Conservation (phyloP, 202 grass and related monocot genomes). For the Carex sylvatica region DNA sequence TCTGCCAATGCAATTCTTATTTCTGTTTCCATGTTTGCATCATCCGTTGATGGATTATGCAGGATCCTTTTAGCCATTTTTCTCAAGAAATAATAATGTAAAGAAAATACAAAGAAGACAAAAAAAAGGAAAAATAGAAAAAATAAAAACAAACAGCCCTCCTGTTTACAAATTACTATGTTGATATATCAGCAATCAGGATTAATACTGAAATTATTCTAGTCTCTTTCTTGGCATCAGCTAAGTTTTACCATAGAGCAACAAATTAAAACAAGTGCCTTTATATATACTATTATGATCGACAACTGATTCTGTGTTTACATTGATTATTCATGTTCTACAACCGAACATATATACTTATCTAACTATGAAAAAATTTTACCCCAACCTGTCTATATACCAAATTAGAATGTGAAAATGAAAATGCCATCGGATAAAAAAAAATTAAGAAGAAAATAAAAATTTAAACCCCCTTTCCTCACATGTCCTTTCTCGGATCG, state of each 20-base stretch:
- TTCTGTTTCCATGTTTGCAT: neutral
- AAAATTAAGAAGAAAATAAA: neutral
- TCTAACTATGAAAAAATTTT: slow-evolving; percentile 16
- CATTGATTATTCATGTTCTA: slow-evolving; percentile 25
- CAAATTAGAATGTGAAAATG: neutral
- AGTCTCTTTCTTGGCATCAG: neutral
- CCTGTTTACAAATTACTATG: neutral
- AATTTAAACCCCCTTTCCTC: slow-evolving; percentile 13
- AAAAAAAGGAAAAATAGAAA: neutral
- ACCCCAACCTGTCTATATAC: slow-evolving; percentile 18
- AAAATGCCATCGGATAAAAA: slow-evolving; percentile 16
- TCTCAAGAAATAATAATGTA: neutral
- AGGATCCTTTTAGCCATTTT: neutral
- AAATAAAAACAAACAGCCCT: neutral
- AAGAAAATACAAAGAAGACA: neutral
- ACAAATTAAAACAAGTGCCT: neutral
- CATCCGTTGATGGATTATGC: neutral
- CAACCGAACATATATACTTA: neutral
- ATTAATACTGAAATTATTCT: neutral
- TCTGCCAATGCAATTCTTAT: too few species aligned
- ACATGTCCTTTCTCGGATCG: slow-evolving; percentile 56
- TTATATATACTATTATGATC: neutral
- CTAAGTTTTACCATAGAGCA: neutral
- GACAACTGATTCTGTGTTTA: slow-evolving; percentile 11
- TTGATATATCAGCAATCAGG: neutral